Base-by-base conservation (phyloP, 495 filamentous ascomycete genomes). In the Lophiostoma macrostomum region DNA sequence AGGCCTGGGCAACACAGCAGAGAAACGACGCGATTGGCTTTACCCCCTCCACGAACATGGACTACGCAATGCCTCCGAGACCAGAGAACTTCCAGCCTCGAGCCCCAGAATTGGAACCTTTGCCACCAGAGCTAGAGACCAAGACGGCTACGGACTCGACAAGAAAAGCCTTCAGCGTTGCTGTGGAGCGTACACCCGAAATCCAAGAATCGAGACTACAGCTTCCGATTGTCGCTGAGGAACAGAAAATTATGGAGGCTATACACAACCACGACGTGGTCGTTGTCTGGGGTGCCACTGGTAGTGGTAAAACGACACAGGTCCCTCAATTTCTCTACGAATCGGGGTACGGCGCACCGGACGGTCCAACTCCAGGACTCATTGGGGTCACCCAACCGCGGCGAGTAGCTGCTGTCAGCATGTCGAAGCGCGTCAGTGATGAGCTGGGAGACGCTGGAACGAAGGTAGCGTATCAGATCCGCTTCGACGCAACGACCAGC, bases 181-280 rank as follows among this genome's bases (percentile, higher is more conserved):
- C 76, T 1, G 86, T 98, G 3, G 70, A 82, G 20, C 80, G 94
- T 46, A 67, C 79, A 13, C 70, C 79, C 8, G 84, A 86, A 2
- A 87, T 97, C 13, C 88, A 96, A 64, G 76, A 78, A 29, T 78
- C 80, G 7, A 84, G 93, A 29, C 71, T 90, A n/a, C 79, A 84
- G 19, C 74, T 98, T 25, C 93, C 93, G 0, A 85, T 98, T 4
- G 90, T 96, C 23, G 86, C 87, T 1, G 93, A 97, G 64, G 93
- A 98, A 64, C 93, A 97, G 62, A 90, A 86, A 60, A 95, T 98
- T 19, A 98, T 98, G 93, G 93, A 98, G 73, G 90, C 91, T 3
- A 90, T 97, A 14, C 81, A 94, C 65, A 88, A 91, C 63, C 87
- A 95, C 67, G 75, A 89, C 37, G 79, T 84, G 0, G 85, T 95